phyloP scores from a whole-genome alignment of 129 eudicot species.

The Gnaphalium uliginosum region DNA sequence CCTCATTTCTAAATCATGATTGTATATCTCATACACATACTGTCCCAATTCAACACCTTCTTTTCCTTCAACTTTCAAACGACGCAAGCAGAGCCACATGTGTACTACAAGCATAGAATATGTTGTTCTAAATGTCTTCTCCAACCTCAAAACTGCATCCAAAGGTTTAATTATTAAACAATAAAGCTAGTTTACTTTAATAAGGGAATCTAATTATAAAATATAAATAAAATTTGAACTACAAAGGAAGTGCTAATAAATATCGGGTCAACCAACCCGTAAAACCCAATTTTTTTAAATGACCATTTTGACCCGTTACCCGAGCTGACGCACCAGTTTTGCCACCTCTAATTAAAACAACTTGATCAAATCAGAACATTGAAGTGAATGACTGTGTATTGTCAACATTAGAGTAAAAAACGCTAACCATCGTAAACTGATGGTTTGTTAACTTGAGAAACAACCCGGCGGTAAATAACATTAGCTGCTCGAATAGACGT shows the following conservation, averaged over 20 bases:
- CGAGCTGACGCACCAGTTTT: too few relatives aligned
- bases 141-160: slow-evolving; percentile 80
- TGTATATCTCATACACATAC: slow-evolving; percentile 72
- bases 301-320: too few relatives aligned
- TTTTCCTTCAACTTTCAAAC: slow-evolving; percentile 69
- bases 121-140: slow-evolving; percentile 80
- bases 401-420: background rate
- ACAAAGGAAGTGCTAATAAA: background rate
- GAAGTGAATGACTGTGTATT: background rate
- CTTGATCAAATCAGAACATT: background rate
- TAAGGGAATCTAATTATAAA: background rate
- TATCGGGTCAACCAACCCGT: too few relatives aligned
- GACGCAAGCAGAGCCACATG: slow-evolving; percentile 92
- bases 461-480: slow-evolving; percentile 60
- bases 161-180: background rate
- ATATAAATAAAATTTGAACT: background rate
- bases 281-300: too few relatives aligned
- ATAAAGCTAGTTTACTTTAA: background rate
- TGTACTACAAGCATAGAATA: slow-evolving; percentile 79
- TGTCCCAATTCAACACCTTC: slow-evolving; percentile 88
- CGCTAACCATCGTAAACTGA: slow-evolving; percentile 66
- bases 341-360: background rate
- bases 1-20: slow-evolving; percentile 83
- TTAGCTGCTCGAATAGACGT: slow-evolving; percentile 68
- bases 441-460: slow-evolving; percentile 64